A percentile compares a stretch with the other conserved stretches of the same genome.
Evolutionary conservation across 441 rosid species (phyloP).

Genomic region (Erodium chrysanthum): DNA sequence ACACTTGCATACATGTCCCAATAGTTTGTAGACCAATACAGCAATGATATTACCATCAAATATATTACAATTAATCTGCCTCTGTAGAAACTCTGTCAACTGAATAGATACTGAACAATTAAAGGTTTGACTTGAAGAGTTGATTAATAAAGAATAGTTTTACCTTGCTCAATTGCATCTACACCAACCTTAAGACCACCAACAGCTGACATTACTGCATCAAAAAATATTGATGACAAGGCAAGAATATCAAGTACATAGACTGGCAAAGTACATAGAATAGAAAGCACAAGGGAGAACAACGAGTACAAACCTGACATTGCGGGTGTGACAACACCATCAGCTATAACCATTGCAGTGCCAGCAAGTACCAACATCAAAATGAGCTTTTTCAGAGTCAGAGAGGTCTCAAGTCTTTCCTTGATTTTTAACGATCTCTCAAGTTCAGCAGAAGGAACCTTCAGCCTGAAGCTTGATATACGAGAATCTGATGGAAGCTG

Average conservation of each 20-base stretch:
- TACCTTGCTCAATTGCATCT: constrained; percentile 68
- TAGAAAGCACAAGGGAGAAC: constrained; percentile 17
- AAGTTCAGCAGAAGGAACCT: constrained; percentile 93
- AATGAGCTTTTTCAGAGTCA: constrained; percentile 60
- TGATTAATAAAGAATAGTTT: not conserved
- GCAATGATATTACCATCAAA: not conserved
- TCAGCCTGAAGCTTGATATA: constrained; percentile 87
- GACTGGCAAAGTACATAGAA: not conserved
- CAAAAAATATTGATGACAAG: constrained; percentile 9
- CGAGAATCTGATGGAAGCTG: constrained; percentile 94
- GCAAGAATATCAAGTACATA: not conserved
- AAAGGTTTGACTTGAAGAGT: not conserved
- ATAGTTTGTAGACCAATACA: not conserved
- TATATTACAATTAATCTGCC: not conserved
- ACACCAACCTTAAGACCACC: constrained; percentile 85
- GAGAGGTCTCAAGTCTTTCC: constrained; percentile 79
- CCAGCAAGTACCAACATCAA: constrained; percentile 84
- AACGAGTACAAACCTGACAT: constrained; percentile 71
- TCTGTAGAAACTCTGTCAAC: not conserved
- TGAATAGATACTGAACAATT: constrained; percentile 6
- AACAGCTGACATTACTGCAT: constrained; percentile 89
- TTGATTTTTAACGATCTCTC: constrained; percentile 90
- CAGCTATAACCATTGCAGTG: constrained; percentile 91
- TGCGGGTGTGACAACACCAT: constrained; percentile 92
- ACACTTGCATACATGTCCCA: too few relatives aligned